Evolutionary conservation across 768 basidiomycete species (phyloP), one percentile per base, ranked within the genome.

Genomic region (Lactifluus piperatus): DNA sequence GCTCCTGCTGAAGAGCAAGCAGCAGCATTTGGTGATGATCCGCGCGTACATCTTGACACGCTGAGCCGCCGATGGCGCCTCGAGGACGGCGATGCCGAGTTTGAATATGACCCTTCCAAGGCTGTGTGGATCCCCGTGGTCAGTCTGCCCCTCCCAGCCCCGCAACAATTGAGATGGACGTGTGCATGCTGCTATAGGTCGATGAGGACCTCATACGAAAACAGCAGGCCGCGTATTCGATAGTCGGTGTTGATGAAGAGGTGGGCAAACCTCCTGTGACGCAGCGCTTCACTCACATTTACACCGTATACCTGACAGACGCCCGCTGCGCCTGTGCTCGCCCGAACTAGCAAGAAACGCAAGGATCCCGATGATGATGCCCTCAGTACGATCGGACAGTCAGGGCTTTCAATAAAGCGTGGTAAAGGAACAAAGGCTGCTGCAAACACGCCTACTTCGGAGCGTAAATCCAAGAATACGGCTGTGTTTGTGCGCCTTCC

Each of bases 161-260:
- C 41, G 44, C 51, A 45, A 49, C 30, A 22, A 57, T 60, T 63
- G 64, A 65, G 62, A 59, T 62, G 63, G 59, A 47, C 50, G 29
- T 24, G 39, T 54, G 39, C 54, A 51, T 36, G 37, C 55, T 48
- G 55, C 50, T 63, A 58, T 66, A 95, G 94, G 76, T 95, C 34
- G 90, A 93, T 64, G 92, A 95, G 62, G 91, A 94, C 54, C 75
- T 91, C 13, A 64, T 95, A 57, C 85, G 84, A 68, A 85, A 84
- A 24, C 95, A 99, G 70, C 97, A 98, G 75, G 94, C 92, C 0
- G 94, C 93, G 1, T 99, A 99, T 72, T 87, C 92, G 0, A 78
- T 99, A 1, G 78, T 77, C 14, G 97, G 95, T 10, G 94, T 99
- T 24, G 95, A 99, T 69, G 97, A 98, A 77, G 81, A 85, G 75